Evolutionary conservation across 805 yeast species (phyloP), one percentile per base, ranked within the genome.

Genomic region (Hanseniaspora lachancei): DNA sequence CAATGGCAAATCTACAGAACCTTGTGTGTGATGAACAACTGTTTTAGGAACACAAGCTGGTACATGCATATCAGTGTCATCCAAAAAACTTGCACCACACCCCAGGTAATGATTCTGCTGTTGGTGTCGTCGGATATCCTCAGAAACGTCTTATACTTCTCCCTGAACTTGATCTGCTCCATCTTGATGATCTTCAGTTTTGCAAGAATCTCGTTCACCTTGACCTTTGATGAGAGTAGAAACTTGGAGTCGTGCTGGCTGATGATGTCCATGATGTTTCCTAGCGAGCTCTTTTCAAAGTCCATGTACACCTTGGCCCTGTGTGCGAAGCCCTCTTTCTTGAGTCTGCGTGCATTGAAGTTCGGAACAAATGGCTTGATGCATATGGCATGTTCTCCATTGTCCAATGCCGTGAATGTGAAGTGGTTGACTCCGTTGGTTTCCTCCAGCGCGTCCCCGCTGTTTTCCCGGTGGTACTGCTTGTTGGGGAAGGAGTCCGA

Each of bases 371-470:
- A 20, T 2, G 55, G 81, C 42, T 80, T 81, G 68, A 89, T 72
- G 70, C 97, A 89, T 62, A 89, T 76, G 63, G 77, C 76, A 73
- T 89, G 96, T 66, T 86, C 95, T 40, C 96, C 96, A 12, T 83
- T 73, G 54, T 85, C 95, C 47, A 80, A 71, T 1, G 96, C 85
- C 13, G 89, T 83, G 73, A 86, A 89, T 34, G 89, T 76, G 68
- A 87, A 85, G 59, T 82, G 82, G 16, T 88, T 42, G 2, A 51
- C 86, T 41, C 67, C 69, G 13, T 86, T 71, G 7, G n/a, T 61
- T 29, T 81, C 79, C 63, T 74, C 3, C 27, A 24, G 5, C 4
- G 32, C 38, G 9, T 23, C 32, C 3, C 27, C 29, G 2, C 20
- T 35, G 3, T 43, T 36, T 12, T 29, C 23, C 8, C 18, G 38